Percentiles rank a stretch among this genome's conserved stretches.
phyloP scores from a whole-genome alignment of 768 basidiomycete genomes.

The Lactarius quietus region DNA sequence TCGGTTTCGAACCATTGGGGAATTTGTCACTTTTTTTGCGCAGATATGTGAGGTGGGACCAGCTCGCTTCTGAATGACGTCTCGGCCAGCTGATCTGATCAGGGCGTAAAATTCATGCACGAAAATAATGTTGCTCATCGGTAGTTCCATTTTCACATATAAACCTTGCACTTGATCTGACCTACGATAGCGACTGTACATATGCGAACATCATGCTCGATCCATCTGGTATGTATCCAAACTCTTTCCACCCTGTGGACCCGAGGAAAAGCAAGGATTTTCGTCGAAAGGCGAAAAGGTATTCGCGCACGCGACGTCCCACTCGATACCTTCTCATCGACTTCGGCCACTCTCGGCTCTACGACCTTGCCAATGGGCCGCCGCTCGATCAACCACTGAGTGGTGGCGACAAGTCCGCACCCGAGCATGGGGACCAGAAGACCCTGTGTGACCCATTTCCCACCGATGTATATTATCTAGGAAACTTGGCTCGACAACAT shows the following conservation, averaged over 20 bases:
- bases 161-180: background rate
- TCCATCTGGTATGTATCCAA: too few relatives aligned
- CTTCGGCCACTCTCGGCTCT: conserved; percentile 35
- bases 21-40: conserved; percentile 29
- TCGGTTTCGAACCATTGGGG: conserved; percentile 25
- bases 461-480: conserved; percentile 36
- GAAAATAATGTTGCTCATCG: conserved; percentile 28
- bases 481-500: conserved; percentile 31
- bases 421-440: conserved; percentile 29
- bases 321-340: conserved; percentile 37
- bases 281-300: conserved; percentile 26
- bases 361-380: conserved; percentile 27
- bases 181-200: background rate
- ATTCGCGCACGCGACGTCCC: conserved; percentile 33
- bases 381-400: conserved; percentile 31
- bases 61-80: conserved; percentile 20
- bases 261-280: too few relatives aligned
- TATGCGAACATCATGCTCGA: conserved; percentile 30
- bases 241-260: too few relatives aligned
- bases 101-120: conserved; percentile 29
- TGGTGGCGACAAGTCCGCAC: conserved; percentile 42
- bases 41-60: too few relatives aligned
- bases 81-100: background rate
- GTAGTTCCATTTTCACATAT: conserved; percentile 29
- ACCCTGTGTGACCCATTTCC: conserved; percentile 32